These are phyloP conservation scores for Diaporthe velutina DNA, from an alignment of 2,329 filamentous ascomycete genomes.

Conservation along the genomic window DNA sequence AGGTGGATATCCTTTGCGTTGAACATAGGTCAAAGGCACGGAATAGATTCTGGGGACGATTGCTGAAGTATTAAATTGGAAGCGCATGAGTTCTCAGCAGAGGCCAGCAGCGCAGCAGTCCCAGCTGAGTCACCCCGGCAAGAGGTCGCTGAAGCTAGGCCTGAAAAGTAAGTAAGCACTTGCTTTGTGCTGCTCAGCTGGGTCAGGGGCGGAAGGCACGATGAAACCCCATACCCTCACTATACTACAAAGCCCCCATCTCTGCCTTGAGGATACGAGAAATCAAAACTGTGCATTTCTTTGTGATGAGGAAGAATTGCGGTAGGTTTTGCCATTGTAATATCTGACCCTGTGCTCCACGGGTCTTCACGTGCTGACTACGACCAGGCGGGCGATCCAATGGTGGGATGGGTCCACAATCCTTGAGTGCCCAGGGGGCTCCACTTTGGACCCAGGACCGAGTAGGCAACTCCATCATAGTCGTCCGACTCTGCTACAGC, in stretches of 20 bases:
- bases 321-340: not conserved
- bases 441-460: not conserved
- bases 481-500: no score
- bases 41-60: not conserved
- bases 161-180: conserved; percentile 12
- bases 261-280: not conserved
- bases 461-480: not conserved
- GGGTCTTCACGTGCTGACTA: not conserved
- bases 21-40: no score
- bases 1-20: not conserved
- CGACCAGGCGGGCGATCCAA: not conserved
- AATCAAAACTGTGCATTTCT: not conserved
- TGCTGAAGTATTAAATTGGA: not conserved
- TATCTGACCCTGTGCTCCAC: not conserved
- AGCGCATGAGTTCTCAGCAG: not conserved
- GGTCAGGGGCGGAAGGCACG: not conserved
- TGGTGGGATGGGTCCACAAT: not conserved
- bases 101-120: not conserved
- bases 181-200: not conserved
- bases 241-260: not conserved
- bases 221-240: not conserved
- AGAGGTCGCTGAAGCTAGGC: conserved; percentile 15
- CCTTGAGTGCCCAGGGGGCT: not conserved
- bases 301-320: not conserved
- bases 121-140: conserved; percentile 12